Conservation (phyloP, 2,329 filamentous ascomycete genomes). For the Thermothelomyces thermophilus region DNA sequence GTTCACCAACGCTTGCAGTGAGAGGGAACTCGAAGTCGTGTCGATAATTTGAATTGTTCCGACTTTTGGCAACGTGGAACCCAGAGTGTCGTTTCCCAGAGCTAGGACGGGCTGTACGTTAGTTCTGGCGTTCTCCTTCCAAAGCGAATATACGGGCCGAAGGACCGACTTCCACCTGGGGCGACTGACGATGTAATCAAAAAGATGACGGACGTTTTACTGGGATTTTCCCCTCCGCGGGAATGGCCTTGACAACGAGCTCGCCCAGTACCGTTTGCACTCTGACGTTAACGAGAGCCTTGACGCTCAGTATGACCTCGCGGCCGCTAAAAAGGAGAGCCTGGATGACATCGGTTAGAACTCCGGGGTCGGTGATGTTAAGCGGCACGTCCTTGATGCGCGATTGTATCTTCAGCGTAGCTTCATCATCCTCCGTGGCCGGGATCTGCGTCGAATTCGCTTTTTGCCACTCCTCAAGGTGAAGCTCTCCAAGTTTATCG, state of each 20-base stretch:
- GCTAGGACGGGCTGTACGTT: conserved; percentile 40
- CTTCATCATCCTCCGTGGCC: conserved; percentile 48
- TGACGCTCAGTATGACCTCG: conserved; percentile 63
- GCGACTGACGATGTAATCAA: conserved; percentile 37
- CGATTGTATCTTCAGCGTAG: conserved; percentile 67
- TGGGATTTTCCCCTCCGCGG: conserved; percentile 76
- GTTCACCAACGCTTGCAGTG: conserved; percentile 66
- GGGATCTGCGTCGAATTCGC: conserved; percentile 71
- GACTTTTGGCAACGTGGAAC: conserved; percentile 53
- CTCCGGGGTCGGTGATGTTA: conserved; percentile 69
- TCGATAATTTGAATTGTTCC: conserved; percentile 65
- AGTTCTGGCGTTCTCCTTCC: conserved; percentile 13
- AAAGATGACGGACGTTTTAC: conserved; percentile 83
- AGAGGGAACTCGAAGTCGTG: conserved; percentile 65
- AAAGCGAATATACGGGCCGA: conserved; percentile 4
- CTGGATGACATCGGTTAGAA: conserved; percentile 77
- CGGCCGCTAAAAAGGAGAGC: conserved; percentile 68
- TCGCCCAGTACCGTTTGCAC: conserved; percentile 75
- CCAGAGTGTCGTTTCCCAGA: conserved; percentile 48
- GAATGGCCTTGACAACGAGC: conserved; percentile 75
- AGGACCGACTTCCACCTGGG: conserved; percentile 16
- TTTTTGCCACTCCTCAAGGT: conserved; percentile 74
- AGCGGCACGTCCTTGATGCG: conserved; percentile 72
- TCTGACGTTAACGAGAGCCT: conserved; percentile 75
- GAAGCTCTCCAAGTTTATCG: conserved; percentile 72